Conservation (phyloP, 1,284 basidiomycete species). For the Puccinia triticina region DNA sequence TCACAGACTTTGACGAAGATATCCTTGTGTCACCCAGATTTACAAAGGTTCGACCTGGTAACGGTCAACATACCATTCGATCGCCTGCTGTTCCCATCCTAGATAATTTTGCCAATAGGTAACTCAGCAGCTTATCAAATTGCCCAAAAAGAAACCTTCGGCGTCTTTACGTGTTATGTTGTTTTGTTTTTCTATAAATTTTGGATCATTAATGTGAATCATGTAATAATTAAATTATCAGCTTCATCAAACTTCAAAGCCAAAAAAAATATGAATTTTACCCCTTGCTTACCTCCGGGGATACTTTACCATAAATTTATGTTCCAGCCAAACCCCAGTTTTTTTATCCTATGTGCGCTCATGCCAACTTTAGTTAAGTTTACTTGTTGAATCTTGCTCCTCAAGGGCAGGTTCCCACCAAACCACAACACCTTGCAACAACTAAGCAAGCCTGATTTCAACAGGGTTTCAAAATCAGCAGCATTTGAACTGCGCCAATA, state of each 20-base stretch:
- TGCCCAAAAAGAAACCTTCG: neutral
- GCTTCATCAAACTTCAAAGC: neutral
- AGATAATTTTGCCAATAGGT: constrained; percentile 9
- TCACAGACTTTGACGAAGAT: constrained; percentile 37
- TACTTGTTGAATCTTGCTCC: too few relatives aligned
- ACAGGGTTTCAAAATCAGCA: too few relatives aligned
- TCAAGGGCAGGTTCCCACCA: too few relatives aligned
- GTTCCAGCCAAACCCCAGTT: too few relatives aligned
- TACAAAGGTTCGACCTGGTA: constrained; percentile 17
- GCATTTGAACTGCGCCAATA: too few relatives aligned
- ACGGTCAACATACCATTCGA: constrained; percentile 9
- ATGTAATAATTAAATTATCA: neutral
- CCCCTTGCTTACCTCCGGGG: too few relatives aligned
- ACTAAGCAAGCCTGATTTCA: too few relatives aligned
- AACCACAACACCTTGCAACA: too few relatives aligned
- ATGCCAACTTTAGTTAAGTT: too few relatives aligned
- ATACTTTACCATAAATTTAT: too few relatives aligned
- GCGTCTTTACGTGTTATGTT: neutral
- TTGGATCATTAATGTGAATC: neutral
- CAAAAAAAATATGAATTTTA: too few relatives aligned
- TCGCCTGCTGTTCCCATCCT: constrained; percentile 13
- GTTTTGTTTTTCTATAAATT: neutral
- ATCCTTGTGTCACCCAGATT: constrained; percentile 27
- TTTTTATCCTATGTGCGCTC: too few relatives aligned
- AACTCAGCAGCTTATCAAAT: neutral